Evolutionary conservation across 2,329 filamentous ascomycete genomes (phyloP), one percentile per base, ranked within the genome.

Genomic region (Penicillium sp.): DNA sequence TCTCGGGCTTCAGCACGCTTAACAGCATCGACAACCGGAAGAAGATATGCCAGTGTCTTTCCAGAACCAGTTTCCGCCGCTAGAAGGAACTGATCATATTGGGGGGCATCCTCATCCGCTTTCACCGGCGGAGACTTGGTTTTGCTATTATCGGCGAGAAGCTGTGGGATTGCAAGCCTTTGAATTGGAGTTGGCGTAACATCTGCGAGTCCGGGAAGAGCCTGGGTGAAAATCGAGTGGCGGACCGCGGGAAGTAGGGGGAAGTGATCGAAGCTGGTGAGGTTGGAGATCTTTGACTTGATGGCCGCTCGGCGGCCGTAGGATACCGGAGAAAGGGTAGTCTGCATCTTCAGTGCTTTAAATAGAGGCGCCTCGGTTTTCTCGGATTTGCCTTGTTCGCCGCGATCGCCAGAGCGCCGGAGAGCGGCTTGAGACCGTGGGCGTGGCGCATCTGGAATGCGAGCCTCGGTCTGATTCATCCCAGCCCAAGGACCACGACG

Each of bases 41-140:
- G 78, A 5, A 98, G 81, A 73, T 99, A 99, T 8, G 95, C 92
- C 63, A 99, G 81, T 0, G 95, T 99, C 81, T 99, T 99, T 62
- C 95, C 95, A 0, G 95, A 98, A 13, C 95, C 95, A 0, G 95
- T 99, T 81, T 99, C 95, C 11, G 95, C 95, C 4, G 95, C 95
- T 53, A 99, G 83, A 13, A 99, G 83, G 72, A 92, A 97, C 55
- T 87, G 83, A 57, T 87, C 80, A 71, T 85, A 78, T 81, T 84
- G 61, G 79, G 77, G 66, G 72, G 83, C 58, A 64, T 73, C 65
- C 52, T 77, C 74, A 33, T 76, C 65, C 42, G 58, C 48, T 61
- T 72, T 67, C 46, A 69, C 70, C n/a, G 68, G 48, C 65, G 77
- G 73, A 54, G 65, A 75, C 73, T 72, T 69, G 26, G 55, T 70